Base-by-base conservation (phyloP, 768 basidiomycete species). In the Russula dissimulans region DNA sequence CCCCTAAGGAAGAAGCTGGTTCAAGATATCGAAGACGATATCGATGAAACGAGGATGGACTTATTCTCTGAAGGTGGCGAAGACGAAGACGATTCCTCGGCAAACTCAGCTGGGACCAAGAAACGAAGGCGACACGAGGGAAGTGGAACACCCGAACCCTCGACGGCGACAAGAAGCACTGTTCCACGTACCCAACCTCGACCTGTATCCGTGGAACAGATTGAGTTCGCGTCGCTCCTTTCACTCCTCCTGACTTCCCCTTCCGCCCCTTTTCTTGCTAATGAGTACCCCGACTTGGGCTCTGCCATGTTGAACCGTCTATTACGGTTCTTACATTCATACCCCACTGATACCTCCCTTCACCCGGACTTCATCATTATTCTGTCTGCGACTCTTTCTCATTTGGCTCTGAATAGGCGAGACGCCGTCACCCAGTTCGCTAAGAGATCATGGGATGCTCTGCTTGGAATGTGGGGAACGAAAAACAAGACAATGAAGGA, bases 401-500 rank as follows among this genome's bases (percentile, higher is more conserved):
- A 89, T 56, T 72, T 94, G n/a, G 81, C 91, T 3, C 73, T 95
- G 57, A 98, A 98, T 69, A 79, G 75, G 59, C 81, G 79, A 44
- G 68, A 76, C 8, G 78, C 80, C 3, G 80, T 91, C 41, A 76
- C 79, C 8, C 70, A 71, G 17, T 86, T 91, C 64, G 87, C 89
- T 0, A 72, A 75, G 5, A 72, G 72, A 32, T 74, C 85, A 1
- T 91, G 93, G 84, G 73, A 82, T 48, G 71, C 71, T 3, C 67
- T 97, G 5, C 76, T 93, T 3, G 73, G 72, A 2, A 72, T 95
- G 29, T 97, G 92, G 92, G 77, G 78, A 2, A 87, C 87, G 17
- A 92, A 91, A 73, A 86, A 84, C 70, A 84, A 81, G 60, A 71
- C 77, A 8, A 74, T 88, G 65, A 93, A 94, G 69, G 93, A 95